Percentiles rank a stretch among this genome's conserved stretches.
phyloP scores from a whole-genome alignment of 176 grass and related monocot genomes.

The Phyllostachys edulis region DNA sequence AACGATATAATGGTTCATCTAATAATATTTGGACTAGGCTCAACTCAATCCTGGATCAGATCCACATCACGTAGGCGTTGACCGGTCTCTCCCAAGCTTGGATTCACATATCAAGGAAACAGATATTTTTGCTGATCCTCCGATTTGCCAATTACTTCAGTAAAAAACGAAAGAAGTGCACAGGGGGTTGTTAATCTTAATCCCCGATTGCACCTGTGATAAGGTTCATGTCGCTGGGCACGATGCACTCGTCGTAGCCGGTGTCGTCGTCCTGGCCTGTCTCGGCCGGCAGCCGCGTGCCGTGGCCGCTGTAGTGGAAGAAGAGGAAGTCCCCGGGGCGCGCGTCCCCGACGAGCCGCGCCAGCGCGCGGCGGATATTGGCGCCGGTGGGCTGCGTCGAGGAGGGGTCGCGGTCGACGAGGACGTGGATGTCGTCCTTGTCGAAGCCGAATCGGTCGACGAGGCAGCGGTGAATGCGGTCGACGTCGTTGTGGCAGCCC shows the following conservation, averaged over 20 bases:
- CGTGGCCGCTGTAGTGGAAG: constrained; percentile 97
- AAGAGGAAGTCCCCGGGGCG: constrained; percentile 71
- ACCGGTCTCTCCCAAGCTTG: background rate
- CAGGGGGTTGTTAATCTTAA: background rate
- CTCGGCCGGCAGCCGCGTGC: constrained; percentile 86
- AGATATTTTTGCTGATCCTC: background rate
- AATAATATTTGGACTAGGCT: background rate
- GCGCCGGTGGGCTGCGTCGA: constrained; percentile 71
- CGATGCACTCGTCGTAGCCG: constrained; percentile 97
- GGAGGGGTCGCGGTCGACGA: constrained; percentile 66
- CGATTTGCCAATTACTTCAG: background rate
- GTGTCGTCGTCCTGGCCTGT: constrained; percentile 87
- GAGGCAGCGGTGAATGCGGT: constrained; percentile 75
- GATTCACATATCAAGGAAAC: constrained; percentile 19
- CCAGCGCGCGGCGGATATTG: constrained; percentile 69
- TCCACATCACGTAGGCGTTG: constrained; percentile 22
- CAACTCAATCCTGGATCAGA: constrained; percentile 23
- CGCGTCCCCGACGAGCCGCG: constrained; percentile 51
- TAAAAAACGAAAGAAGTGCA: background rate
- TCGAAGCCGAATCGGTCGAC: constrained; percentile 76
- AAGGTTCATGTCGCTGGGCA: constrained; percentile 97
- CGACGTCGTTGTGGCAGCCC: constrained; percentile 94
- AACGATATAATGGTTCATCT: background rate
- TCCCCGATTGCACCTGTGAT: constrained; percentile 65
- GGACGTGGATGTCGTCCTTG: constrained; percentile 62